phyloP scores from a whole-genome alignment of 192 early-diverging fungal species.

The Coemansia sp. region DNA sequence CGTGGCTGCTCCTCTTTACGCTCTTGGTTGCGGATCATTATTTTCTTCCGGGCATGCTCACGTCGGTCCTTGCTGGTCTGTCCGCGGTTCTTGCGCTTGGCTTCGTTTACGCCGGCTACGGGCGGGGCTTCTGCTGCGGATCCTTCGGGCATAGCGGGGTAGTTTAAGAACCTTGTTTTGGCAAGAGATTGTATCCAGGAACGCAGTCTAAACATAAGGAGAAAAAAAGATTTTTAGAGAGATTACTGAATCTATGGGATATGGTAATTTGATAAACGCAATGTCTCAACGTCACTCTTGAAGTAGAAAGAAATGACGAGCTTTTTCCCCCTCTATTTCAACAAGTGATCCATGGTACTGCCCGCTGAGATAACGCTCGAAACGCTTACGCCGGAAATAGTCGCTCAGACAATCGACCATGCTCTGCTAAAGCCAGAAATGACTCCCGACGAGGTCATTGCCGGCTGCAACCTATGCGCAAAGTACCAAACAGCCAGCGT shows the following conservation, averaged over 20 bases:
- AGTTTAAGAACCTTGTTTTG: neutral
- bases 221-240: no score
- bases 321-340: neutral
- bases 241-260: no score
- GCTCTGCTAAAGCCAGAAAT: slow-evolving; percentile 58
- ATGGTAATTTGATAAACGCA: no score
- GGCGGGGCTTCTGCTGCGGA: neutral
- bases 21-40: slow-evolving; percentile 23
- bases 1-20: slow-evolving; percentile 6
- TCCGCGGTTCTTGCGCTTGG: slow-evolving; percentile 20
- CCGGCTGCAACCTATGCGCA: slow-evolving; percentile 54
- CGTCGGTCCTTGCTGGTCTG: slow-evolving; percentile 49
- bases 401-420: slow-evolving; percentile 61
- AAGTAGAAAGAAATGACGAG: no score
- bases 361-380: slow-evolving; percentile 41
- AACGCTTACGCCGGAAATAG: slow-evolving; percentile 49
- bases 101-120: neutral
- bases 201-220: slow-evolving; percentile 1
- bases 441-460: slow-evolving; percentile 54
- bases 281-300: no score
- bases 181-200: neutral
- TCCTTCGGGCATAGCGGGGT: slow-evolving; percentile 1
- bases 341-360: slow-evolving; percentile 18
- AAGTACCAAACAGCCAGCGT: slow-evolving; percentile 56
- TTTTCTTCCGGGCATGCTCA: slow-evolving; percentile 33